Evolutionary conservation across 257 asterid genomes (phyloP).

Genomic region (Penstemon eatonii): DNA sequence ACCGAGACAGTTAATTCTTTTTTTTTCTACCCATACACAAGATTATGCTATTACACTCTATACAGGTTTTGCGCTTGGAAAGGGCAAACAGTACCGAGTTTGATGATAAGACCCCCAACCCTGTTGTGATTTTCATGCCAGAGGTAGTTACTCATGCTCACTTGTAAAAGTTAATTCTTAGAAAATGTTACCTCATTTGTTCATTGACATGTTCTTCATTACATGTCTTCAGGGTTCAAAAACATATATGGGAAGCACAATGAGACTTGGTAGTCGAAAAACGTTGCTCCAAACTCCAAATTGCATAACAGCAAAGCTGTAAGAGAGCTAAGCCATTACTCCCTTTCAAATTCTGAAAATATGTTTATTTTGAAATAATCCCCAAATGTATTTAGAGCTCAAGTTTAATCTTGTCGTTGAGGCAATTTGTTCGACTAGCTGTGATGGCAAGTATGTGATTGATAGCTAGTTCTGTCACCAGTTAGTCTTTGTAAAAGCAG

Average conservation of each 20-base stretch:
- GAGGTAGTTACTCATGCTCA: conserved; percentile 58
- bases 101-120: conserved; percentile 62
- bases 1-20: conserved; percentile 7
- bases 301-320: conserved; percentile 91
- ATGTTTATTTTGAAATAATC: neutral
- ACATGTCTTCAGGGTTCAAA: conserved; percentile 62
- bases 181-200: conserved; percentile 22
- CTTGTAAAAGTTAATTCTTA: conserved; percentile 3
- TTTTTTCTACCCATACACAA: conserved; percentile 10
- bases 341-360: conserved; percentile 7
- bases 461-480: neutral
- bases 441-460: neutral
- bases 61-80: conserved; percentile 71
- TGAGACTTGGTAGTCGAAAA: conserved; percentile 95
- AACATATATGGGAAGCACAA: conserved; percentile 98
- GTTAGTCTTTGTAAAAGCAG: neutral
- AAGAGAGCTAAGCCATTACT: conserved; percentile 30
- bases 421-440: neutral
- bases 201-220: conserved; percentile 21
- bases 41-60: conserved; percentile 17
- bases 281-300: conserved; percentile 79
- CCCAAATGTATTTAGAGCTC: neutral
- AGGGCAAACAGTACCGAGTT: conserved; percentile 87
- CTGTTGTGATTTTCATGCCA: conserved; percentile 95
- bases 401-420: conserved; percentile 5